Conservation (phyloP, 345 rosid species). For the Eucalyptus sp. region DNA sequence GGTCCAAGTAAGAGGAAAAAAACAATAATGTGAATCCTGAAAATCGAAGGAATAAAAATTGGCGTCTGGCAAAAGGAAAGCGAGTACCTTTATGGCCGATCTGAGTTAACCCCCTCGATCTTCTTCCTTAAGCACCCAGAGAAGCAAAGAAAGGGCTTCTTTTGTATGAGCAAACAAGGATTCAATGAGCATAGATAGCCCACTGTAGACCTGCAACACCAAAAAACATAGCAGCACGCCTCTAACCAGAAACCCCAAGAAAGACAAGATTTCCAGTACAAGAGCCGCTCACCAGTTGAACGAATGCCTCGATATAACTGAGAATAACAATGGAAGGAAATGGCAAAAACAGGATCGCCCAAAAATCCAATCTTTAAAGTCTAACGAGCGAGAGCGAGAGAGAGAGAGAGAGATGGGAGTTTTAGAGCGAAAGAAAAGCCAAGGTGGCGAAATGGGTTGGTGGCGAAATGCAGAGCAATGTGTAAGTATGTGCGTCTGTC, state of each 20-base stretch:
- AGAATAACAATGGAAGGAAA: neutral
- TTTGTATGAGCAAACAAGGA: conserved; percentile 15
- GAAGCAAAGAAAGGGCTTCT: conserved; percentile 26
- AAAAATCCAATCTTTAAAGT: conserved; percentile 21
- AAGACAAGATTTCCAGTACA: neutral
- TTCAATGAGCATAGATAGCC: conserved; percentile 32
- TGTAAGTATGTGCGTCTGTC: neutral
- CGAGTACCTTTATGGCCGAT: conserved; percentile 8
- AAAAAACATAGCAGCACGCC: conserved; percentile 12
- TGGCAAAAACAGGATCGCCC: conserved; percentile 9
- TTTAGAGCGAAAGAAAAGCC: neutral
- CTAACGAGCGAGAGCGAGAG: neutral
- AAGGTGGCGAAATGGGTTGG: conserved; percentile 6
- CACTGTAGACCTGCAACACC: conserved; percentile 29
- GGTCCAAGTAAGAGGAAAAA: conserved; percentile 49
- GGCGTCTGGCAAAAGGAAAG: neutral
- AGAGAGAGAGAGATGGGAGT: neutral
- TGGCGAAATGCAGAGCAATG: conserved; percentile 49
- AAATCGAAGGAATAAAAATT: neutral
- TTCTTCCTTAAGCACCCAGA: conserved; percentile 44
- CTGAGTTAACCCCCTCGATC: conserved; percentile 32
- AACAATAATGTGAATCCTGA: conserved; percentile 11
- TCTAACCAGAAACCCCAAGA: neutral
- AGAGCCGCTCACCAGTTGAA: conserved; percentile 20
- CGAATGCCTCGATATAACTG: neutral